phyloP scores from a whole-genome alignment of 495 filamentous ascomycete species.

The Glarea lozoyensis region DNA sequence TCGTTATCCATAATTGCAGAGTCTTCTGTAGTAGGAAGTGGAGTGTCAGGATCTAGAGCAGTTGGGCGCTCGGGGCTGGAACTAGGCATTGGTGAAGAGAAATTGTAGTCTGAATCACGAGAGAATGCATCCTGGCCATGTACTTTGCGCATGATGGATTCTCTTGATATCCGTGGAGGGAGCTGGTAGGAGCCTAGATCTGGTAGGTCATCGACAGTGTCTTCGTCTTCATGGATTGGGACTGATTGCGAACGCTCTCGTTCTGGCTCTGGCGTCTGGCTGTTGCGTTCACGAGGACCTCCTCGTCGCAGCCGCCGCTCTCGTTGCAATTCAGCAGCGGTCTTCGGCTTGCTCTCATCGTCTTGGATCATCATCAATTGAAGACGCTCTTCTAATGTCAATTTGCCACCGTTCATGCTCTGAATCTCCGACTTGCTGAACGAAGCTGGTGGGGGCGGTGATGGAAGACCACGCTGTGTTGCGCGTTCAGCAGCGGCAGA shows the following conservation, averaged over 20 bases:
- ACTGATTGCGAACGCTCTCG: conserved; percentile 23
- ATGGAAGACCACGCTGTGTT: conserved; percentile 54
- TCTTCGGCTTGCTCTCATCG: conserved; percentile 45
- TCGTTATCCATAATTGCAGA: conserved; percentile 33
- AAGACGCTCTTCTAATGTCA: conserved; percentile 75
- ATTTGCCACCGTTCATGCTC: conserved; percentile 54
- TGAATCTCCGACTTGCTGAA: conserved; percentile 63
- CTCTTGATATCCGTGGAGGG: conserved; percentile 77
- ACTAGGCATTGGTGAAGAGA: conserved; percentile 47
- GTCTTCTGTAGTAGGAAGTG: conserved; percentile 69
- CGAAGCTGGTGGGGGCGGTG: conserved; percentile 53
- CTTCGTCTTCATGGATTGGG: conserved; percentile 33
- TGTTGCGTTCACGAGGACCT: conserved; percentile 34
- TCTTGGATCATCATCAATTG: conserved; percentile 73
- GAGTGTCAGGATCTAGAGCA: conserved; percentile 70
- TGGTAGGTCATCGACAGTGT: conserved; percentile 44
- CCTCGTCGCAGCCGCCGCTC: conserved; percentile 52
- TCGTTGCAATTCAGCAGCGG: conserved; percentile 45
- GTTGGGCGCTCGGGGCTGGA: conserved; percentile 38
- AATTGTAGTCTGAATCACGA: conserved; percentile 54
- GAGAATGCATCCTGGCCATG: conserved; percentile 59
- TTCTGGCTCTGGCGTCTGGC: conserved; percentile 39
- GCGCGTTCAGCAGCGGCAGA: conserved; percentile 57
- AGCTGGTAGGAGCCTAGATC: conserved; percentile 50
- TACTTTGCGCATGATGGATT: conserved; percentile 84